Conservation (phyloP, 805 yeast genomes). For the Candida piceae region DNA sequence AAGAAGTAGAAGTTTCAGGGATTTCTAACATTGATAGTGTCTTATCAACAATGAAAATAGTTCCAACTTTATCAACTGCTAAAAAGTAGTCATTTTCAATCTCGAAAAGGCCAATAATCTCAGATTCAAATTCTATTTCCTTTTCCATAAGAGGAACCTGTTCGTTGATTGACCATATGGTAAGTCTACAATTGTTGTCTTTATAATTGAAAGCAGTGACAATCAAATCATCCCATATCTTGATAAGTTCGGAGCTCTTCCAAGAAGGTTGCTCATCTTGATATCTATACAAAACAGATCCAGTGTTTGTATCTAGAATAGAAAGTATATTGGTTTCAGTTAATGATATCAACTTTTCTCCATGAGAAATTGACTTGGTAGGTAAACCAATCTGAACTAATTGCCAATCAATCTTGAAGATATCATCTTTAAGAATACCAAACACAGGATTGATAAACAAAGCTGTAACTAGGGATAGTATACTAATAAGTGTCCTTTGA, state of each 20-base stretch:
- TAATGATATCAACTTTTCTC: slow-evolving; percentile 20
- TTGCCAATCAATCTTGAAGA: slow-evolving; percentile 53
- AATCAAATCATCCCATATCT: slow-evolving; percentile 8
- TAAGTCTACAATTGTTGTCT: slow-evolving; percentile 8
- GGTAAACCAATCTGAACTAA: slow-evolving; percentile 40
- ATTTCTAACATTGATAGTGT: background rate
- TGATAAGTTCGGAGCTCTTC: slow-evolving; percentile 9
- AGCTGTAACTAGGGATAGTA: slow-evolving; percentile 1
- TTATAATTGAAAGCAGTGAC: slow-evolving; percentile 15
- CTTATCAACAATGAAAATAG: slow-evolving; percentile 5
- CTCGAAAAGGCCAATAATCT: slow-evolving; percentile 13
- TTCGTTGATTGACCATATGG: slow-evolving; percentile 16
- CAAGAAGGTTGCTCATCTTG: slow-evolving; percentile 17
- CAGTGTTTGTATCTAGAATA: slow-evolving; percentile 20
- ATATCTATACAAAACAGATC: slow-evolving; percentile 28
- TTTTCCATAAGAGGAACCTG: slow-evolving; percentile 8
- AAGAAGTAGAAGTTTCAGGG: background rate
- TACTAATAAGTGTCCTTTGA: background rate
- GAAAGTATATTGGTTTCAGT: slow-evolving; percentile 27
- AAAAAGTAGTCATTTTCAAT: slow-evolving; percentile 4
- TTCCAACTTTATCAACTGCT: slow-evolving; percentile 9
- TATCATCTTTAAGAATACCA: slow-evolving; percentile 40
- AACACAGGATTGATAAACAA: slow-evolving; percentile 6
- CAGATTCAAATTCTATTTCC: slow-evolving; percentile 10
- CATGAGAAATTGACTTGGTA: slow-evolving; percentile 9